A percentile compares a stretch with the other conserved stretches of the same genome.
phyloP scores from a whole-genome alignment of 768 basidiomycete genomes.

The Termitomyces sp. region DNA sequence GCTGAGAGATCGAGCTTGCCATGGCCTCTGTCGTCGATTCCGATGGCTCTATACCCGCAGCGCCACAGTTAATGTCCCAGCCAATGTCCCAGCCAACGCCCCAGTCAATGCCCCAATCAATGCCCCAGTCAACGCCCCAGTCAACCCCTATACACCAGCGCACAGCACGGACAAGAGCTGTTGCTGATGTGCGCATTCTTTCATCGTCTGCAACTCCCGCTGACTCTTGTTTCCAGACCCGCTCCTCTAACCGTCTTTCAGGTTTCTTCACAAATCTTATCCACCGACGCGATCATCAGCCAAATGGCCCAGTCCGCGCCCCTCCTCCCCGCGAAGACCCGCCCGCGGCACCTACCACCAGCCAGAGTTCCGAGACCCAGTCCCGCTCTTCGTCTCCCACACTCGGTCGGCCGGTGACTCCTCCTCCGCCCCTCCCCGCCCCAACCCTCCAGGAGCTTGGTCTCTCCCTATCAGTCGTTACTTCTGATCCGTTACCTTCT shows the following conservation, averaged over 20 bases:
- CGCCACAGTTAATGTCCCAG: too few species aligned
- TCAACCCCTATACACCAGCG: too few species aligned
- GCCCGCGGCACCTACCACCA: constrained; percentile 19
- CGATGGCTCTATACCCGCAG: too few species aligned
- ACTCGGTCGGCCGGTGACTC: constrained; percentile 53
- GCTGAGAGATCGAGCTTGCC: too few species aligned
- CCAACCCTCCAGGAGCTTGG: constrained; percentile 77
- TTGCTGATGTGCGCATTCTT: constrained; percentile 46
- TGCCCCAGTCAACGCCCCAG: too few species aligned
- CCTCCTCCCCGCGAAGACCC: constrained; percentile 29
- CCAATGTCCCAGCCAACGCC: too few species aligned
- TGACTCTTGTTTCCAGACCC: constrained; percentile 15
- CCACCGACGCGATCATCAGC: constrained; percentile 62
- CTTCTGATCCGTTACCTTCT: constrained; percentile 65
- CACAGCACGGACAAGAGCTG: not conserved
- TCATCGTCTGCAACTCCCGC: not conserved
- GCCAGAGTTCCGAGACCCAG: constrained; percentile 30
- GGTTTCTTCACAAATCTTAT: constrained; percentile 84
- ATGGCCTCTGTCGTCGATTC: constrained; percentile 26
- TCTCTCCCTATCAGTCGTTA: constrained; percentile 64
- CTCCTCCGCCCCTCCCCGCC: constrained; percentile 68
- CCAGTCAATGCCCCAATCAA: too few species aligned
- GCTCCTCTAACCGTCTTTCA: constrained; percentile 71
- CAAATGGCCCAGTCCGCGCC: constrained; percentile 12
- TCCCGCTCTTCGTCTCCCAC: constrained; percentile 57